Evolutionary conservation across 164 flowering plant species (phyloP), one percentile per base, ranked within the genome.

Genomic region (Aristolochia contorta): DNA sequence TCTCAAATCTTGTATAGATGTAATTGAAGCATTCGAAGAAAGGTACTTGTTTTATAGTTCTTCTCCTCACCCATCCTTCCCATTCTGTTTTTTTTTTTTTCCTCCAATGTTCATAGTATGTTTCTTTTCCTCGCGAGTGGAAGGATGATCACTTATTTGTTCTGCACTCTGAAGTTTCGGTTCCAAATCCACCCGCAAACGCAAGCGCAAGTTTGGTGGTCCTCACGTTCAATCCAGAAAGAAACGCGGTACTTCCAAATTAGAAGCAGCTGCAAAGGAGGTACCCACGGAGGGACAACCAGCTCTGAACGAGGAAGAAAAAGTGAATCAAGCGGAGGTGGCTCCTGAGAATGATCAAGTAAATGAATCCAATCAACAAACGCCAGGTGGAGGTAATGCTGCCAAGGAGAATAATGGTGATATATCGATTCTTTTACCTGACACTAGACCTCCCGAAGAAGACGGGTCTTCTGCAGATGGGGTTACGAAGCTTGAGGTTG

Each of bases 21-120:
- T 94, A 15, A 80, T 94, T 37, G 96, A 86, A 23, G 89, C 96
- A 50, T 93, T 81, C 69, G 97, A 93, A 71, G 84, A 83, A 58
- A 82, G 91, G 98, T 87, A 41, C 45, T 45, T 23, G n/a, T n/a
- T n/a, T n/a, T n/a, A 0, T 8, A 4, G 24, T 14, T 5, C 58
- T 48, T 30, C 30, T 23, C 30, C 22, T 46, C 30, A 12, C 24
- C 24, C 16, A 22, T 25, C 25, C 16, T 23, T 16, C 20, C 19
- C 15, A 6, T 18, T 4, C 30, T n/a, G n/a, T n/a, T n/a, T n/a
- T n/a, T n/a, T n/a, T n/a, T n/a, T n/a, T 27, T 53, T 30, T 27
- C 25, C 54, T 25, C 43, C n/a, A n/a, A n/a, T n/a, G n/a, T n/a
- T n/a, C n/a, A n/a, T n/a, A n/a, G n/a, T n/a, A n/a, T n/a, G n/a